phyloP scores from a whole-genome alignment of 2,329 filamentous ascomycete genomes.

The Colletotrichum gigasporum region DNA sequence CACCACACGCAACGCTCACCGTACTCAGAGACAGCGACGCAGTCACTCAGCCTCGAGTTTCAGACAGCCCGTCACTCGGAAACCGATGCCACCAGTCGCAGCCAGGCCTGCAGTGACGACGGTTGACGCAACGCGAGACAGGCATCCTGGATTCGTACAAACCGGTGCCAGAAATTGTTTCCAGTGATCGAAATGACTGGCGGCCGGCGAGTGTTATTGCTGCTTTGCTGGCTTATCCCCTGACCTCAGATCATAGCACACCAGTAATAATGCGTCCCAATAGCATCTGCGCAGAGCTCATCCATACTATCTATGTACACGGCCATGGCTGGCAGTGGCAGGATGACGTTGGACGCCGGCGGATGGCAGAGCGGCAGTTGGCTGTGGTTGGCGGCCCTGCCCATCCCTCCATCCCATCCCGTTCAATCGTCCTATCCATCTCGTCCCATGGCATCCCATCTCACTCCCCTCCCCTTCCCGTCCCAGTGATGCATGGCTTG shows the following conservation, averaged over 20 bases:
- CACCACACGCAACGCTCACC: neutral
- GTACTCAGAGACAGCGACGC: too few relatives aligned
- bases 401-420: neutral
- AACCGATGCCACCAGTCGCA: neutral
- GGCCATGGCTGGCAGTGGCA: too few relatives aligned
- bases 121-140: slow-evolving; percentile 21
- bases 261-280: slow-evolving; percentile 6
- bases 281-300: too few relatives aligned
- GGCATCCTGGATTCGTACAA: neutral
- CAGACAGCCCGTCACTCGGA: neutral
- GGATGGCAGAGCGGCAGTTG: slow-evolving; percentile 12
- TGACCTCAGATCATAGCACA: slow-evolving; percentile 13
- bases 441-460: slow-evolving; percentile 7
- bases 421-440: neutral
- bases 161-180: neutral
- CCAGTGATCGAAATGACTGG: slow-evolving; percentile 8
- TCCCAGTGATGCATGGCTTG: too few relatives aligned
- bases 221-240: slow-evolving; percentile 18
- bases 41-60: neutral
- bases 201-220: neutral
- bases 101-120: neutral
- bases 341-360: slow-evolving; percentile 26
- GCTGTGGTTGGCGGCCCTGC: neutral
- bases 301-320: too few relatives aligned
- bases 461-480: neutral